phyloP scores from a whole-genome alignment of 495 filamentous ascomycete genomes.

The Melanomma pulvis-pyrius region DNA sequence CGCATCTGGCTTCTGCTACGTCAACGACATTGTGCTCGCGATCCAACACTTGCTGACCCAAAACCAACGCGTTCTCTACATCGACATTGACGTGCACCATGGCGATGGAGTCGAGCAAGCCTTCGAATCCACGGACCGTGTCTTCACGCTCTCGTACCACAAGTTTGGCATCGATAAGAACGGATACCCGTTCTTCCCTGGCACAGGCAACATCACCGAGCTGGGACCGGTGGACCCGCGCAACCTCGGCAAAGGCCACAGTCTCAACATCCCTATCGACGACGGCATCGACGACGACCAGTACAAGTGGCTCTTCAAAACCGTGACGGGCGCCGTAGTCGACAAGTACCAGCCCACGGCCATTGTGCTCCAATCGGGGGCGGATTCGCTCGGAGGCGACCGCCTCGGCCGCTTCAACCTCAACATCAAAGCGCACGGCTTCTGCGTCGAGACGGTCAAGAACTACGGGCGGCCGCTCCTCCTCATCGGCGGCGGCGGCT shows the following conservation, averaged over 20 bases:
- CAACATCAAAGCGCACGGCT: slow-evolving; percentile 89
- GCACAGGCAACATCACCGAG: slow-evolving; percentile 62
- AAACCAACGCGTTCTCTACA: slow-evolving; percentile 90
- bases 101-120: slow-evolving; percentile 97
- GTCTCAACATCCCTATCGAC: slow-evolving; percentile 68
- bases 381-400: slow-evolving; percentile 92
- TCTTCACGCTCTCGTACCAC: slow-evolving; percentile 95
- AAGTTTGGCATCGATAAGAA: slow-evolving; percentile 77
- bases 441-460: slow-evolving; percentile 87
- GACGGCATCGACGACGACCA: slow-evolving; percentile 91
- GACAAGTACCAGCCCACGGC: slow-evolving; percentile 77
- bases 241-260: slow-evolving; percentile 66
- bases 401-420: slow-evolving; percentile 94
- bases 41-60: slow-evolving; percentile 87
- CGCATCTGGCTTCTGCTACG: slow-evolving; percentile 95
- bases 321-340: slow-evolving; percentile 74
- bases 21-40: slow-evolving; percentile 97
- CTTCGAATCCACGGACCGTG: slow-evolving; percentile 93
- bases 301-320: slow-evolving; percentile 82
- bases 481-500: slow-evolving; percentile 91
- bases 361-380: slow-evolving; percentile 95
- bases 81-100: slow-evolving; percentile 98
- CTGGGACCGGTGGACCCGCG: slow-evolving; percentile 62
- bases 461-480: slow-evolving; percentile 75
- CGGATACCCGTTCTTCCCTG: slow-evolving; percentile 66